phyloP scores from a whole-genome alignment of 164 flowering plant species.

The Akebia trifoliata region DNA sequence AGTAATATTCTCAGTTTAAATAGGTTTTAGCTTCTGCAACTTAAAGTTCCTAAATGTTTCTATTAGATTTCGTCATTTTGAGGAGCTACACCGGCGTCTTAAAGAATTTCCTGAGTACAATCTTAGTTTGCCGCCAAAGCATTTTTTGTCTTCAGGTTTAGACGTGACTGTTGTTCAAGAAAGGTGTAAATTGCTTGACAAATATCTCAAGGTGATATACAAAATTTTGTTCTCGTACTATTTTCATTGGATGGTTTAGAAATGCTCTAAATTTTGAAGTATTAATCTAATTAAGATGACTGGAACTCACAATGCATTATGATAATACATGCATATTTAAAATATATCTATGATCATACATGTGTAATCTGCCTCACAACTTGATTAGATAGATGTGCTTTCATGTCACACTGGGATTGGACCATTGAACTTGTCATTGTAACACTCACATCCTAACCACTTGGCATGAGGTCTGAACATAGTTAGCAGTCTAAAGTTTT shows the following conservation, averaged over 20 bases:
- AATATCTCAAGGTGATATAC: constrained; percentile 70
- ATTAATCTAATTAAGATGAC: neutral
- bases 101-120: constrained; percentile 81
- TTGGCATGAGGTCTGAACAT: no score
- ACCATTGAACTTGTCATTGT: no score
- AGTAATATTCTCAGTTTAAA: neutral
- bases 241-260: neutral
- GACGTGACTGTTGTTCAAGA: constrained; percentile 80
- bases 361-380: no score
- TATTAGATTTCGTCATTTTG: constrained; percentile 93
- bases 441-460: no score
- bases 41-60: neutral
- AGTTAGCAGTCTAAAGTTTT: no score
- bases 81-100: constrained; percentile 90
- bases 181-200: constrained; percentile 83
- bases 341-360: no score
- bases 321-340: neutral
- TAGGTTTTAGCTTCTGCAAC: neutral
- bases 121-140: constrained; percentile 98
- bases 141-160: constrained; percentile 83
- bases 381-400: no score
- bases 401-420: no score
- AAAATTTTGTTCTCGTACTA: neutral
- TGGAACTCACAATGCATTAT: neutral
- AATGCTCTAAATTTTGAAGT: neutral